A percentile compares a stretch with the other conserved stretches of the same genome.
phyloP scores from a whole-genome alignment of 1,284 basidiomycete species.

The Spongispora temasekensis region DNA sequence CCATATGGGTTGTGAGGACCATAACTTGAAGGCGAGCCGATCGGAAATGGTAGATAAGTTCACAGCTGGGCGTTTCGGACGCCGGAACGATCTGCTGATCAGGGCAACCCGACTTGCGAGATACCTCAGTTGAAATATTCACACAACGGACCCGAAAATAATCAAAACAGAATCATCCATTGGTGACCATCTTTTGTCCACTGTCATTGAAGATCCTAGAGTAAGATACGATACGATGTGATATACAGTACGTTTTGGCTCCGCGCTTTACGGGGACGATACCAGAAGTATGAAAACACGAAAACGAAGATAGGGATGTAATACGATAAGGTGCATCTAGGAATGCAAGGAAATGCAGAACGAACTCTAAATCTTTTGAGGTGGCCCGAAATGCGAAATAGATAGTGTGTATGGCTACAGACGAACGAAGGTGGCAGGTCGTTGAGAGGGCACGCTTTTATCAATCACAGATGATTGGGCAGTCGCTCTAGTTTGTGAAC shows the following conservation, averaged over 20 bases:
- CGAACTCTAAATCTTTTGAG: conserved; percentile 21
- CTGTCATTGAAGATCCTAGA: conserved; percentile 21
- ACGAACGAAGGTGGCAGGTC: conserved; percentile 15
- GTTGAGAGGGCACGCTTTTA: conserved; percentile 12
- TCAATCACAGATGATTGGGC: conserved; percentile 32
- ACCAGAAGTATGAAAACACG: conserved; percentile 15
- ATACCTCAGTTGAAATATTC: neutral
- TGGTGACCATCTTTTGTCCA: neutral
- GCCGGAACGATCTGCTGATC: neutral
- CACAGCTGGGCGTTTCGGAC: neutral
- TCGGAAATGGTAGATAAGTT: neutral
- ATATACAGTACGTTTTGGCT: conserved; percentile 28
- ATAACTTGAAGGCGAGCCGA: neutral
- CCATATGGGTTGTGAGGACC: conserved; percentile 1
- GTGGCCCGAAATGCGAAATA: conserved; percentile 2
- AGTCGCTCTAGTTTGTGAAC: conserved; percentile 28
- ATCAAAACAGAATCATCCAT: neutral
- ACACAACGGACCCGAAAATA: neutral
- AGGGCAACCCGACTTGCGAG: neutral
- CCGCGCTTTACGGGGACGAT: conserved; percentile 15
- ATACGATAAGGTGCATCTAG: conserved; percentile 25
- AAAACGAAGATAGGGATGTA: conserved; percentile 17
- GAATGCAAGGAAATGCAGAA: conserved; percentile 11
- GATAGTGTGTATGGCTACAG: conserved; percentile 26
- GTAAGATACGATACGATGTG: conserved; percentile 19